Percentiles rank a stretch among this genome's conserved stretches.
These are phyloP conservation scores for Paraphoma chrysanthemicola DNA, from an alignment of 2,329 filamentous ascomycete species.

Conservation along the genomic window DNA sequence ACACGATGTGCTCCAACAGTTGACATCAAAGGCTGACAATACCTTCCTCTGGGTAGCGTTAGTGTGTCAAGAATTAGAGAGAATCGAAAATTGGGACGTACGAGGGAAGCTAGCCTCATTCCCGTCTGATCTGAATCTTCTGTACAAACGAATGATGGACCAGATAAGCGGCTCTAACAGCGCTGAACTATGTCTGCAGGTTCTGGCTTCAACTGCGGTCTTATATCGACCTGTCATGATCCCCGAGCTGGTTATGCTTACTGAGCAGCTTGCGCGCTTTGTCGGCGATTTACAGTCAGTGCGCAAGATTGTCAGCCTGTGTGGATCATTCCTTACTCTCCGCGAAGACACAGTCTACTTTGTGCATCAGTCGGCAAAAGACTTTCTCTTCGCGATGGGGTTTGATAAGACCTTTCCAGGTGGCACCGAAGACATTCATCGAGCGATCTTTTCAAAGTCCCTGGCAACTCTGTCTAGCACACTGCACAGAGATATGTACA, in stretches of 20 bases:
- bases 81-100: neutral
- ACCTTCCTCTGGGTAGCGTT: slow-evolving; percentile 23
- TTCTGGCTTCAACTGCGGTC: slow-evolving; percentile 43
- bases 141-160: slow-evolving; percentile 51
- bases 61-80: slow-evolving; percentile 22
- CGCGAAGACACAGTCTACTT: too few relatives aligned
- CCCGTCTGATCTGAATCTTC: slow-evolving; percentile 43
- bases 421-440: neutral
- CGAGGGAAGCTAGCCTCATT: slow-evolving; percentile 29
- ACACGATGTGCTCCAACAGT: slow-evolving; percentile 11
- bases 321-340: too few relatives aligned
- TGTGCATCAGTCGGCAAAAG: neutral
- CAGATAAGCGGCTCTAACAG: slow-evolving; percentile 33
- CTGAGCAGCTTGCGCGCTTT: slow-evolving; percentile 10
- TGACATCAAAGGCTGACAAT: slow-evolving; percentile 31
- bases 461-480: slow-evolving; percentile 1
- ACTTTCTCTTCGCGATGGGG: neutral
- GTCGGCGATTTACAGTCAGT: slow-evolving; percentile 1
- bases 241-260: slow-evolving; percentile 38
- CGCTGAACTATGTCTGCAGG: slow-evolving; percentile 35
- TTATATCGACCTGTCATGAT: slow-evolving; percentile 22
- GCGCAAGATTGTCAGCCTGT: neutral
- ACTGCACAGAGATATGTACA: neutral
- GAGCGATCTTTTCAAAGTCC: neutral
- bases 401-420: neutral